A percentile compares a stretch with the other conserved stretches of the same genome.
Evolutionary conservation across 805 yeast species (phyloP).

Genomic region (Hemisphaericaspora nanyangensis): DNA sequence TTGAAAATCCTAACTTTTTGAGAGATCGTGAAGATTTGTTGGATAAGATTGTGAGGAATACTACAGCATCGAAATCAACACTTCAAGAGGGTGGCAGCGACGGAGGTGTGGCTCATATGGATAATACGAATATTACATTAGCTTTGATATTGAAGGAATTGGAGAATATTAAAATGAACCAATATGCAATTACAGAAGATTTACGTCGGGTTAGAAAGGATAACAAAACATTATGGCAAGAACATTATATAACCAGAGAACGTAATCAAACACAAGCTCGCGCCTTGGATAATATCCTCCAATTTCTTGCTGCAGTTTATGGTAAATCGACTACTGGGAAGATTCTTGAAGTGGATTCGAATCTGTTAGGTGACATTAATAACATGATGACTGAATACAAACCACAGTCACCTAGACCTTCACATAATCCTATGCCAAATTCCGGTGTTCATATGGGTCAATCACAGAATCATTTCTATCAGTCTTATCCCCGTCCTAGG

Average conservation of each 20-base stretch:
- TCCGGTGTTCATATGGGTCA: conserved; percentile 8
- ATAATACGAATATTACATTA: conserved; percentile 36
- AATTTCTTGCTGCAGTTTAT: conserved; percentile 81
- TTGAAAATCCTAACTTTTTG: conserved; percentile 76
- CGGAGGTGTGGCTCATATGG: conserved; percentile 14
- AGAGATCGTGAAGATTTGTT: conserved; percentile 78
- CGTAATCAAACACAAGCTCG: conserved; percentile 82
- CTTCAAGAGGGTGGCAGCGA: conserved; percentile 5
- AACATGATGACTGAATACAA: conserved; percentile 15
- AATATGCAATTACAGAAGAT: conserved; percentile 78
- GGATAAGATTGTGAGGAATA: conserved; percentile 81
- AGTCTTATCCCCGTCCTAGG: conserved; percentile 28
- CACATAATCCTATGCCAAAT: not conserved
- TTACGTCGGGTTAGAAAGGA: conserved; percentile 78
- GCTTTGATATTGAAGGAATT: conserved; percentile 62
- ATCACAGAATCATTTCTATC: conserved; percentile 1
- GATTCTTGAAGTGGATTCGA: conserved; percentile 31
- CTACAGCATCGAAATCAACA: conserved; percentile 25
- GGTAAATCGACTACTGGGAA: conserved; percentile 54
- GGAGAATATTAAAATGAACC: conserved; percentile 73
- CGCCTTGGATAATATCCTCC: conserved; percentile 79
- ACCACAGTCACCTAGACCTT: conserved; percentile 1
- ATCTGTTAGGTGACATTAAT: conserved; percentile 9
- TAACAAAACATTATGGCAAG: conserved; percentile 89
- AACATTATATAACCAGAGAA: conserved; percentile 77